These are phyloP conservation scores for Barnettozyma sp. DNA, from an alignment of 805 yeast genomes.

Conservation along the genomic window DNA sequence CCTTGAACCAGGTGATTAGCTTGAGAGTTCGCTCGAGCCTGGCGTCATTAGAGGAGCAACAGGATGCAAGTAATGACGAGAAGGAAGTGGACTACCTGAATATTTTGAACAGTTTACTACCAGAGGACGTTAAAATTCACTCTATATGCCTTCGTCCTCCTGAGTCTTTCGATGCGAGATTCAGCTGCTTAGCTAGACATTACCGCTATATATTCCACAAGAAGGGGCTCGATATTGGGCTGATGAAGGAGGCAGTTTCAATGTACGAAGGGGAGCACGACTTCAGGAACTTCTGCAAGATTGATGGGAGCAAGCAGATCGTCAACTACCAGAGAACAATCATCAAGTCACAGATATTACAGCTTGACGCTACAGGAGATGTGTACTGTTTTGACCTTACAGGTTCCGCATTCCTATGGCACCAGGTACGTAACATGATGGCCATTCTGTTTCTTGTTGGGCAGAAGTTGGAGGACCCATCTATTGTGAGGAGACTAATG, in stretches of 20 bases:
- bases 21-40: slow-evolving; percentile 66
- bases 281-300: slow-evolving; percentile 88
- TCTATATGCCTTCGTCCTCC: slow-evolving; percentile 83
- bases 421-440: slow-evolving; percentile 94
- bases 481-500: slow-evolving; percentile 50
- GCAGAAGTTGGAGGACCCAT: slow-evolving; percentile 60
- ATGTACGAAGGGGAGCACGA: slow-evolving; percentile 72
- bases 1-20: slow-evolving; percentile 90
- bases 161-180: slow-evolving; percentile 77
- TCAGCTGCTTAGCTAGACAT: slow-evolving; percentile 81
- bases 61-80: slow-evolving; percentile 45
- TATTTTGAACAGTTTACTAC: slow-evolving; percentile 69
- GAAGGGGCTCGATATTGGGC: slow-evolving; percentile 46
- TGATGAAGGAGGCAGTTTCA: slow-evolving; percentile 64
- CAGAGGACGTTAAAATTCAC: slow-evolving; percentile 77
- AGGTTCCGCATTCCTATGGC: slow-evolving; percentile 95
- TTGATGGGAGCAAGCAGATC: slow-evolving; percentile 92
- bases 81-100: slow-evolving; percentile 72
- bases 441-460: slow-evolving; percentile 78
- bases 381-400: slow-evolving; percentile 65
- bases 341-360: slow-evolving; percentile 41
- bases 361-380: slow-evolving; percentile 32
- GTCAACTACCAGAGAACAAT: slow-evolving; percentile 68
- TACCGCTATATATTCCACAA: slow-evolving; percentile 73
- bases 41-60: slow-evolving; percentile 55